Conservation (phyloP, 1,284 basidiomycete genomes). For the Dichomitus squalens region DNA sequence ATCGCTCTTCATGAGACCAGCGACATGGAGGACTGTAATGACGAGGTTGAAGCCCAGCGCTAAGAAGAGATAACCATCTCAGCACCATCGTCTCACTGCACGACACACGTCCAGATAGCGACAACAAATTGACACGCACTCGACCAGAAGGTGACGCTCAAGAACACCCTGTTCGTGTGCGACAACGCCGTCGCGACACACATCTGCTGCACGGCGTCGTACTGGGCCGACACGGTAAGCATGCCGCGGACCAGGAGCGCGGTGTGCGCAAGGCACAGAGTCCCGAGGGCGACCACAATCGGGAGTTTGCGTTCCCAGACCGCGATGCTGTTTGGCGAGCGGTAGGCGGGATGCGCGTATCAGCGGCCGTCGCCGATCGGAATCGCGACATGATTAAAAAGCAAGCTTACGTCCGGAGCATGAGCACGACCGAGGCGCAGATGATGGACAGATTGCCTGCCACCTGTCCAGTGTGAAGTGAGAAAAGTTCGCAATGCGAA, state of each 20-base stretch:
- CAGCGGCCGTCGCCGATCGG: neutral
- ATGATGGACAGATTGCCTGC: constrained; percentile 67
- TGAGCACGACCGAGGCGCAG: constrained; percentile 65
- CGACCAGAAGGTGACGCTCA: constrained; percentile 68
- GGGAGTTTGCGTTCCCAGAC: constrained; percentile 63
- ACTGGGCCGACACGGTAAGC: constrained; percentile 62
- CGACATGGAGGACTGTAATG: constrained; percentile 55
- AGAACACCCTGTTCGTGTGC: constrained; percentile 52
- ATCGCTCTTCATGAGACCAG: constrained; percentile 52
- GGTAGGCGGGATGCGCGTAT: neutral
- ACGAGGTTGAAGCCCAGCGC: constrained; percentile 70
- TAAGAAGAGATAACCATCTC: constrained; percentile 28
- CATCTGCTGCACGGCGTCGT: constrained; percentile 39
- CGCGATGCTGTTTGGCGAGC: constrained; percentile 50
- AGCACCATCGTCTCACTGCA: constrained; percentile 3
- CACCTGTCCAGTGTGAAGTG: constrained; percentile 41
- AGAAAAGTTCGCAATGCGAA: neutral
- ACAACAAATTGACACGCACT: constrained; percentile 52
- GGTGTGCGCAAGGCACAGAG: constrained; percentile 66
- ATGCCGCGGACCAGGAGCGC: constrained; percentile 66
- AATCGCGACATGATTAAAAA: neutral
- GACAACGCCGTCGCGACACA: constrained; percentile 47
- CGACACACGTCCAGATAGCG: neutral
- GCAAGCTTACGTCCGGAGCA: constrained; percentile 62
- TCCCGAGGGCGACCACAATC: constrained; percentile 51